A percentile compares a stretch with the other conserved stretches of the same genome.
Evolutionary conservation across 352 stramenopile species (phyloP).

Genomic region (Globisporangium alternatum): DNA sequence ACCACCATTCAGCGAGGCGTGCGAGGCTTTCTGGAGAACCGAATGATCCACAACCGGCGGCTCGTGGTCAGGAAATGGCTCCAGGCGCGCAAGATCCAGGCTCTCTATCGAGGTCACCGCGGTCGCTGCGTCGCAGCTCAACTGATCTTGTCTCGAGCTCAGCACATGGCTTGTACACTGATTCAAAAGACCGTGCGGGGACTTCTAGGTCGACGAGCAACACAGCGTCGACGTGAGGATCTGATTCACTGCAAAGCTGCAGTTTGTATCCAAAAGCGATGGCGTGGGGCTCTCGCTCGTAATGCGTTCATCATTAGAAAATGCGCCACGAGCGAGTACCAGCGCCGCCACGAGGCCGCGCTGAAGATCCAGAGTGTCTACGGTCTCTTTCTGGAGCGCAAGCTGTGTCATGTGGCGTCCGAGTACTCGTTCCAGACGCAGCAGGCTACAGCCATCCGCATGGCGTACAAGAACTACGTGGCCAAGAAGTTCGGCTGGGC

Average conservation of each 20-base stretch:
- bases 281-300: slow-evolving; percentile 27
- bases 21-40: slow-evolving; percentile 24
- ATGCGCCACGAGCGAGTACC: not conserved
- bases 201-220: slow-evolving; percentile 18
- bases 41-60: not conserved
- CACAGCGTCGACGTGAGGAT: slow-evolving; percentile 19
- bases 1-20: slow-evolving; percentile 35
- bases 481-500: slow-evolving; percentile 69
- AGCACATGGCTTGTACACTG: slow-evolving; percentile 12
- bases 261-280: slow-evolving; percentile 23
- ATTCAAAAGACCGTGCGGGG: slow-evolving; percentile 25
- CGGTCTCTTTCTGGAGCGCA: slow-evolving; percentile 22
- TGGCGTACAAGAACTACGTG: slow-evolving; percentile 56
- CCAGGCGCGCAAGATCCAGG: slow-evolving; percentile 37
- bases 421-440: slow-evolving; percentile 16
- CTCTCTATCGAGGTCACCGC: slow-evolving; percentile 33
- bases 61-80: slow-evolving; percentile 33
- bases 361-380: slow-evolving; percentile 41
- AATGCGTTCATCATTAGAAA: not conserved
- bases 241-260: not conserved
- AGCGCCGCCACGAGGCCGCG: slow-evolving; percentile 31
- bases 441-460: slow-evolving; percentile 32
- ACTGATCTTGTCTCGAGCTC: slow-evolving; percentile 1
- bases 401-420: slow-evolving; percentile 20
- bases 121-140: slow-evolving; percentile 16